Evolutionary conservation across 163 green algal genomes (phyloP).

Genomic region (Scenedesmus sp.): DNA sequence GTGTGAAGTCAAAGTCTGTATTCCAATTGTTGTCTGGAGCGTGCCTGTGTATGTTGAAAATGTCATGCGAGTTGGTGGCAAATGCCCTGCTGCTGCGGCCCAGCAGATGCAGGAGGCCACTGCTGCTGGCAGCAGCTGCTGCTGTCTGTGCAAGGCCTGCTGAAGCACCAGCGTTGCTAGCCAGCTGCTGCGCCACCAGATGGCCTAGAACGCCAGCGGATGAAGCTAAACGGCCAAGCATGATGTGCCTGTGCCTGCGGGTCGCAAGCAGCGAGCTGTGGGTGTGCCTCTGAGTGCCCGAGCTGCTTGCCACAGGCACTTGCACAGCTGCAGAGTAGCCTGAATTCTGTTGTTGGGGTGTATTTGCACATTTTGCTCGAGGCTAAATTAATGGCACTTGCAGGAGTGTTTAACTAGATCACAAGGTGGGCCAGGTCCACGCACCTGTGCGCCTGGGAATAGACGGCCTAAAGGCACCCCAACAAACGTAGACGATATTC

Average conservation of each 20-base stretch:
- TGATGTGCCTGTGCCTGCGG: neutral
- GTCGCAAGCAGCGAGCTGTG: neutral
- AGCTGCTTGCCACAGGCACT: neutral
- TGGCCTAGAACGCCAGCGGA: conserved; percentile 27
- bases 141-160: neutral
- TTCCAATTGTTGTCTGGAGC: conserved; percentile 87
- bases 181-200: conserved; percentile 30
- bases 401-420: neutral
- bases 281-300: neutral
- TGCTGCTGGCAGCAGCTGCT: conserved; percentile 23
- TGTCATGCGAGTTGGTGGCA: conserved; percentile 93
- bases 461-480: neutral
- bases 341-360: neutral
- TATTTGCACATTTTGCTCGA: neutral
- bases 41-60: conserved; percentile 92
- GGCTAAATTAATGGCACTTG: neutral
- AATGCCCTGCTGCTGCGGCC: conserved; percentile 36
- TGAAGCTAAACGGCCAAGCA: conserved; percentile 34
- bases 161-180: conserved; percentile 14
- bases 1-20: conserved; percentile 92
- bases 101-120: conserved; percentile 35
- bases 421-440: neutral
- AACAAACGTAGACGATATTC: too few relatives aligned
- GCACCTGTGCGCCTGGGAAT: neutral
- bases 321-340: neutral